Base-by-base conservation (phyloP, 1,284 basidiomycete genomes). In the Schizophyllum commune region DNA sequence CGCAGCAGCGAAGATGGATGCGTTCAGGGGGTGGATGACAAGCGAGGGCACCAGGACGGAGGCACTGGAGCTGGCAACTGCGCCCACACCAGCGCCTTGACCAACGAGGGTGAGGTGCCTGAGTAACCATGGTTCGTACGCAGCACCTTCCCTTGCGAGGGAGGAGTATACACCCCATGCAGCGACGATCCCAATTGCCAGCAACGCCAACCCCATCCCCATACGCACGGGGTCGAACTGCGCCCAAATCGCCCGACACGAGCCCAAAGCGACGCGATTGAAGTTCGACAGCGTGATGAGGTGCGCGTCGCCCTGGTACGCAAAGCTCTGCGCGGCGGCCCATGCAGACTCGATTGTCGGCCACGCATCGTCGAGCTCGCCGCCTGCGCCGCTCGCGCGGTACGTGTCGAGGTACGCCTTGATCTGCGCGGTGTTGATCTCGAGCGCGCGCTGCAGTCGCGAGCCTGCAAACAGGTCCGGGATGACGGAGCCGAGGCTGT, bases 191-290 rank as follows among this genome's bases (percentile, higher is more conserved):
- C 82, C 75, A 21, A 82, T 67, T 1, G 71, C 72, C 58, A 91
- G 73, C 6, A 87, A 73, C 0, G 72, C 68, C 20, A 91, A 71
- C 0, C 88, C 96, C 20, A 89, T 74, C 2, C 73, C 72, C 79
- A 99, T 98, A 11, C 92, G 78, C 0, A 81, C 69, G 3, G 89
- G 77, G 65, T 95, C 92, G 77, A 99, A 99, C 69, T 92, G 92
- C 0, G 97, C 96, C 97, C 97, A 99, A 58, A 98, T 85, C 21
- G 83, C 75, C 6, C 94, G 86, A 66, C 96, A 95, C 2, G 82
- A 81, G 0, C 78, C 75, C 39, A 97, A 79, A 2, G 91, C 86
- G 11, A 80, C 72, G 33, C 87, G 81, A 22, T 82, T 85, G 68
- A 88, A 94, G 22, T 75, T 74, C 60, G 78, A 77, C 53, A 83